Base-by-base conservation (phyloP, 1,284 basidiomycete genomes). In the Cystobasidiaceae sp. region DNA sequence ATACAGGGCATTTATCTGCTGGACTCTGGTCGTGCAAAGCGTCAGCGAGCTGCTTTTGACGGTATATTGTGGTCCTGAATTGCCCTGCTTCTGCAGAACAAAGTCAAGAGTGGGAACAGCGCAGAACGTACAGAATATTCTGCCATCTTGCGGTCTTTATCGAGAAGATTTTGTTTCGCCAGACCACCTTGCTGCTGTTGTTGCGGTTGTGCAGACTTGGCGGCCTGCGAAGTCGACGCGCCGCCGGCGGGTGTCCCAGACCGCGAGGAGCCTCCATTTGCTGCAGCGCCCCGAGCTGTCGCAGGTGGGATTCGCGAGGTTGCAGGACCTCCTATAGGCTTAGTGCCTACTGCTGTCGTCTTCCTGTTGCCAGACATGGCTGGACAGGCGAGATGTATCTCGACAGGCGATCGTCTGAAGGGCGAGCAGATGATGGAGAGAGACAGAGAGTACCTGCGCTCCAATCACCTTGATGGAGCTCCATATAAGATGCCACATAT, bases 1-100 rank as follows among this genome's bases (percentile, higher is more conserved):
- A 98, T 7, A 97, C 87, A 0, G 96, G 94, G 79, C 96, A 99
- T 75, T 91, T 86, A 78, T 99, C 96, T 64, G 43, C 43, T 21
- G 61, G 61, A 30, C 39, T 45, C 61, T 64, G 51, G n/a, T n/a
- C n/a, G n/a, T n/a, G n/a, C n/a, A n/a, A n/a, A n/a, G n/a, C n/a
- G n/a, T n/a, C n/a, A n/a, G n/a, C n/a, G n/a, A n/a, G n/a, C n/a
- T n/a, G n/a, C n/a, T n/a, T n/a, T n/a, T n/a, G n/a, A n/a, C n/a
- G n/a, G n/a, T n/a, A n/a, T n/a, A n/a, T n/a, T n/a, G n/a, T n/a
- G n/a, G n/a, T n/a, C n/a, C n/a, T n/a, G n/a, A n/a, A n/a, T n/a
- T n/a, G n/a, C n/a, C n/a, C n/a, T n/a, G n/a, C n/a, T n/a, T n/a
- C n/a, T n/a, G n/a, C n/a, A n/a, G n/a, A n/a, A n/a, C n/a, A n/a